phyloP scores from a whole-genome alignment of 208 protist species.

The Wallacemonas sp. region DNA sequence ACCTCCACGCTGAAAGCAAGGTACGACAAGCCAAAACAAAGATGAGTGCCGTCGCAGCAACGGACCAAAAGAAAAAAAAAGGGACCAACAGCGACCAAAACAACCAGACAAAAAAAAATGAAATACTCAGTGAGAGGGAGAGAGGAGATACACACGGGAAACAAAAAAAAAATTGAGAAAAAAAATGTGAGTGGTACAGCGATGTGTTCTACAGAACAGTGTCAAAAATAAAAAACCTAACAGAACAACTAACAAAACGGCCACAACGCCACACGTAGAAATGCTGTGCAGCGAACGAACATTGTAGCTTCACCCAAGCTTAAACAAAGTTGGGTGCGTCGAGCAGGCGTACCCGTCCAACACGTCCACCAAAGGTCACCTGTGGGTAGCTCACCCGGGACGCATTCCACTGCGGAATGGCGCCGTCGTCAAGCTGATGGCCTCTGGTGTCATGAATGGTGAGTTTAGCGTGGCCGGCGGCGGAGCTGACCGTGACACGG shows the following conservation, averaged over 20 bases:
- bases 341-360: conserved; percentile 66
- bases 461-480: conserved; percentile 68
- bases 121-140: neutral
- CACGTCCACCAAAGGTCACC: conserved; percentile 79
- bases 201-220: no score
- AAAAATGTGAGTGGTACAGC: no score
- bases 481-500: conserved; percentile 49
- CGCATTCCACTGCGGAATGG: conserved; percentile 84
- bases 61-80: neutral
- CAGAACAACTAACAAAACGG: conserved; percentile 14
- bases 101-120: no score
- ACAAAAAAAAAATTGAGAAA: no score
- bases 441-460: conserved; percentile 70
- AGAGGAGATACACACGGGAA: neutral
- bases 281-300: no score
- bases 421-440: conserved; percentile 68
- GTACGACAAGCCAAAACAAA: conserved; percentile 2
- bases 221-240: no score
- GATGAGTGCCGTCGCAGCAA: neutral
- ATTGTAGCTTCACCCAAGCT: neutral
- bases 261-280: neutral
- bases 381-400: conserved; percentile 70
- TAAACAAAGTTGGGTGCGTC: conserved; percentile 50
- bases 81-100: conserved; percentile 10
- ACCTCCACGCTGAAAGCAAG: neutral